Evolutionary conservation across 257 asterid species (phyloP).

Genomic region (Solanum chilense): DNA sequence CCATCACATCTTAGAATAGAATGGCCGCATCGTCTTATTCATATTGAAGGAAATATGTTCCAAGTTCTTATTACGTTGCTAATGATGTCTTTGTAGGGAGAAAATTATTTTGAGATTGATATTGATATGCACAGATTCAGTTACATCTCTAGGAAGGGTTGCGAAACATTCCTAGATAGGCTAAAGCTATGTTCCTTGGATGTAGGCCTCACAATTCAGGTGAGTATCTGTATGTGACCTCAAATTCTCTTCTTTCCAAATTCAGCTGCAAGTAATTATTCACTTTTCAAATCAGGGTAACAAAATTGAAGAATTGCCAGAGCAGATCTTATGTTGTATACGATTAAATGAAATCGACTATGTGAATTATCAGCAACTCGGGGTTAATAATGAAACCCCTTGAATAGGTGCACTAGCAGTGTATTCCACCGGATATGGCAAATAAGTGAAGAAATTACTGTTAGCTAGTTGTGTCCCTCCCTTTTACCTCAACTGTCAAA

Average conservation of each 20-base stretch:
- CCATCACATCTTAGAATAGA: not conserved
- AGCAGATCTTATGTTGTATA: conserved; percentile 78
- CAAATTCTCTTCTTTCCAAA: not conserved
- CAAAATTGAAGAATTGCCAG: conserved; percentile 88
- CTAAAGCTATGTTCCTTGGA: conserved; percentile 71
- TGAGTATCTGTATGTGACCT: conserved; percentile 14
- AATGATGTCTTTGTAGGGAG: conserved; percentile 39
- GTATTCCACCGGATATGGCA: not conserved
- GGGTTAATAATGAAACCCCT: conserved; percentile 27
- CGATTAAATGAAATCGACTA: conserved; percentile 76
- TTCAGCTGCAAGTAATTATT: not conserved
- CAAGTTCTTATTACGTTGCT: not conserved
- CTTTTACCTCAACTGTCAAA: not conserved
- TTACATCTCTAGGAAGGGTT: conserved; percentile 83
- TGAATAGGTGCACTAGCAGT: conserved; percentile 22
- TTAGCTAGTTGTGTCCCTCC: not conserved
- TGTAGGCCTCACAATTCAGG: conserved; percentile 93
- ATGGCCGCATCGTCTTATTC: not conserved
- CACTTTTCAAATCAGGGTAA: conserved; percentile 49
- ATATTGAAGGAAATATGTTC: not conserved
- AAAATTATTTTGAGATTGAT: conserved; percentile 78
- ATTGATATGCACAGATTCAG: conserved; percentile 94
- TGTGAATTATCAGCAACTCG: conserved; percentile 56
- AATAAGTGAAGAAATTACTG: not conserved
- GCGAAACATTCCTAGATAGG: conserved; percentile 64